Evolutionary conservation across 306 rosid genomes (phyloP), one percentile per base, ranked within the genome.

Genomic region (Vigna unguiculata): DNA sequence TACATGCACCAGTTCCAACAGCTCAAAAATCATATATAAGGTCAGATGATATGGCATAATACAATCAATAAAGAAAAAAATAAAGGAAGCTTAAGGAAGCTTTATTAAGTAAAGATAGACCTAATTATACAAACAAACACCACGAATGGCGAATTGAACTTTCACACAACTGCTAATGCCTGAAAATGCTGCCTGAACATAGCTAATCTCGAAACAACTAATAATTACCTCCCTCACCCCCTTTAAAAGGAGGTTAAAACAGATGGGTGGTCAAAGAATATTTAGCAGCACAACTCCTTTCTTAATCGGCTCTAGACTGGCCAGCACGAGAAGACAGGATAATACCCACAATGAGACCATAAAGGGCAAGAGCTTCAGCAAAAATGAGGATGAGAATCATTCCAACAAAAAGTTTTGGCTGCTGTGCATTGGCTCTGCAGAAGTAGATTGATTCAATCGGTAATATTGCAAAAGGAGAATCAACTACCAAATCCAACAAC

Each of bases 401-500:
- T 38, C 69, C 69, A 63, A 63, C 69, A 63, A 63, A 63, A 63
- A 63, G 69, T 38, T 63, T 63, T 63, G 69, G 69, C 16, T 63
- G 69, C 30, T 63, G 69, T 17, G 69, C 69, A 38, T 63, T 63
- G 49, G 69, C 69, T 19, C 69, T 63, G 69, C 49, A 63, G 69
- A 19, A 38, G 49, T 30, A 63, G 49, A 63, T 17, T 36, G 69
- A 38, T 38, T 17, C 38, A n/a, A 34, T n/a, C 13, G 11, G 1
- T n/a, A 34, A 34, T 34, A 17, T 34, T 62, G 16, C 9, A 62
- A 36, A 34, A n/a, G 28, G 47, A 34, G 36, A 62, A 62, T 17
- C 45, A 45, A n/a, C 16, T 4, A 15, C 36, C 4, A 9, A 34
- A 62, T 8, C 34, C 69, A 34, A 34, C 28, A 62, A 34, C 16